Conservation (phyloP, 805 yeast genomes). For the Sungouiozyma intestinalis region DNA sequence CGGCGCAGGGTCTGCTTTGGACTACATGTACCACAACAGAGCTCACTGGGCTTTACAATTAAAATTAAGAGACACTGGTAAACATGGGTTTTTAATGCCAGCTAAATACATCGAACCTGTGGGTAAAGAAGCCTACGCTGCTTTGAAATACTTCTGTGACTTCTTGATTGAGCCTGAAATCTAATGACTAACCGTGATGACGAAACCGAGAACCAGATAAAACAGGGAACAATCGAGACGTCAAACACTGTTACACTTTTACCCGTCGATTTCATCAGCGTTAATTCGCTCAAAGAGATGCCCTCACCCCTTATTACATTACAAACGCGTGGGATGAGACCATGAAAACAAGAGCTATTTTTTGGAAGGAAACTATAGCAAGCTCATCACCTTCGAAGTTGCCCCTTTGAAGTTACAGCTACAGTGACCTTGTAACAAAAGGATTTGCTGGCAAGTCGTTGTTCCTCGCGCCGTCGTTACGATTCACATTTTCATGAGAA, state of each 20-base stretch:
- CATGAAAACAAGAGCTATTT: too few relatives aligned
- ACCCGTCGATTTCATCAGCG: too few relatives aligned
- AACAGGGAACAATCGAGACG: too few relatives aligned
- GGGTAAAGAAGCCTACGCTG: conserved; percentile 62
- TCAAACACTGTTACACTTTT: too few relatives aligned
- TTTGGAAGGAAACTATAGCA: too few relatives aligned
- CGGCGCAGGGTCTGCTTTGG: conserved; percentile 74
- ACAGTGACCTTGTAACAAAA: too few relatives aligned
- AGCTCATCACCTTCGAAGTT: too few relatives aligned
- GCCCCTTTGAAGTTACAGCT: too few relatives aligned
- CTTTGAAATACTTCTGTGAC: conserved; percentile 55
- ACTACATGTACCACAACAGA: conserved; percentile 71
- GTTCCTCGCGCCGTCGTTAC: not conserved
- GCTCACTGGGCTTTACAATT: conserved; percentile 81
- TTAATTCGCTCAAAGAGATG: too few relatives aligned
- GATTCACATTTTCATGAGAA: not conserved
- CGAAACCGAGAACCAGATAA: too few relatives aligned
- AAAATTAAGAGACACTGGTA: conserved; percentile 71
- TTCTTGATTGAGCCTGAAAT: conserved; percentile 37
- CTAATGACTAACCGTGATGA: conserved; percentile 10
- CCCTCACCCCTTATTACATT: too few relatives aligned
- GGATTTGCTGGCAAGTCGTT: not conserved
- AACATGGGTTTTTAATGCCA: conserved; percentile 75
- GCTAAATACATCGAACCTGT: conserved; percentile 60
- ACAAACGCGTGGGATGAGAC: too few relatives aligned